These are phyloP conservation scores for Neocatenulostroma microsporum DNA, from an alignment of 2,329 filamentous ascomycete species.

Conservation along the genomic window DNA sequence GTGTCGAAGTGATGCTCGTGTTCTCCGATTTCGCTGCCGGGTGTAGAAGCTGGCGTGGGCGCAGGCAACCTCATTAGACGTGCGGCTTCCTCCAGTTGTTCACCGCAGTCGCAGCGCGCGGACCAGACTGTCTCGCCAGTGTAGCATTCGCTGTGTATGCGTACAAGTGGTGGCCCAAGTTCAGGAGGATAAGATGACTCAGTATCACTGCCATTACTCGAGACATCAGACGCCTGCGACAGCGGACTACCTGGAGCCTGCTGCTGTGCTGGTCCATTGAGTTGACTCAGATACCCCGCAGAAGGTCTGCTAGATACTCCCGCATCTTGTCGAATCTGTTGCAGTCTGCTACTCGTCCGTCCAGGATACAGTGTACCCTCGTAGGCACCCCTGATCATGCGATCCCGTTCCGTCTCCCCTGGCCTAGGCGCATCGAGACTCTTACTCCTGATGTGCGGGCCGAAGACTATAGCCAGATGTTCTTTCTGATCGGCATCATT, in stretches of 20 bases:
- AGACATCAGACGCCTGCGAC: neutral
- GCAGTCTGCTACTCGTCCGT: constrained; percentile 64
- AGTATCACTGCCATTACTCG: constrained; percentile 4
- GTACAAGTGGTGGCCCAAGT: constrained; percentile 61
- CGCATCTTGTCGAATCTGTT: constrained; percentile 39
- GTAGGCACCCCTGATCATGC: constrained; percentile 93
- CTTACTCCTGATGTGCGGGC: constrained; percentile 67
- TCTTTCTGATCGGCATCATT: constrained; percentile 94
- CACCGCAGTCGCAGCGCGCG: constrained; percentile 92
- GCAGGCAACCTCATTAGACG: constrained; percentile 62
- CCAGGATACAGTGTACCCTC: constrained; percentile 81
- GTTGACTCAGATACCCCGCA: constrained; percentile 12
- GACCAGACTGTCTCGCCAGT: constrained; percentile 99
- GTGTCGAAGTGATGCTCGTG: constrained; percentile 6
- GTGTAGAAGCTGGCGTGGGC: constrained; percentile 23
- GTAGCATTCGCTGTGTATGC: constrained; percentile 97
- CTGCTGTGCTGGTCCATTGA: constrained; percentile 15
- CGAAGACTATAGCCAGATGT: constrained; percentile 94
- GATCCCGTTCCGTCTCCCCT: constrained; percentile 77
- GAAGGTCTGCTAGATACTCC: constrained; percentile 23
- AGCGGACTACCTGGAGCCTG: neutral
- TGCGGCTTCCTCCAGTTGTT: constrained; percentile 94
- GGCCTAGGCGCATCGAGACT: constrained; percentile 61
- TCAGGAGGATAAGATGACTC: constrained; percentile 23
- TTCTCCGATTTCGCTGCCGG: constrained; percentile 16